Percentiles rank a stretch among this genome's conserved stretches.
These are phyloP conservation scores for Starmerella vaccinii DNA, from an alignment of 805 yeast genomes.

Conservation along the genomic window DNA sequence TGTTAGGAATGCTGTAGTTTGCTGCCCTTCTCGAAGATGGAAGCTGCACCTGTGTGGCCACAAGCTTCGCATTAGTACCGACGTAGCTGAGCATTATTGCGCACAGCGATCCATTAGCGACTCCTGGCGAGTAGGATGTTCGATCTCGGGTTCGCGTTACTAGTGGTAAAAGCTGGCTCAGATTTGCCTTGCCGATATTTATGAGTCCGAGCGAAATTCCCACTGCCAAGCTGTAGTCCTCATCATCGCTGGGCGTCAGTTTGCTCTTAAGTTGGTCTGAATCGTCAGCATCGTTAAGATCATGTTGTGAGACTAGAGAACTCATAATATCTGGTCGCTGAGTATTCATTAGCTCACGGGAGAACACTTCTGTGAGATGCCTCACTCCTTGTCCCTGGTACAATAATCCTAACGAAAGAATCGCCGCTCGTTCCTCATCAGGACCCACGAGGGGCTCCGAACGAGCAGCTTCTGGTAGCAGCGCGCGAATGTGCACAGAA, in stretches of 20 bases:
- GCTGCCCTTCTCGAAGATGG: slow-evolving; percentile 52
- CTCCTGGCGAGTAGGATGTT: slow-evolving; percentile 6
- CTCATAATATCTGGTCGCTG: neutral
- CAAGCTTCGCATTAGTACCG: slow-evolving; percentile 47
- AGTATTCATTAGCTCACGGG: slow-evolving; percentile 45
- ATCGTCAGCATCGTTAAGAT: neutral
- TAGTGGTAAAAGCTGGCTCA: slow-evolving; percentile 48
- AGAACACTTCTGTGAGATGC: slow-evolving; percentile 69
- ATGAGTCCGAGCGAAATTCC: slow-evolving; percentile 82
- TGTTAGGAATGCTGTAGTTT: slow-evolving; percentile 70
- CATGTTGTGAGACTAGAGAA: neutral
- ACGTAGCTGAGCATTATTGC: slow-evolving; percentile 68
- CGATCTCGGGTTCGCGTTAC: slow-evolving; percentile 31
- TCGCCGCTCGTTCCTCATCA: slow-evolving; percentile 82
- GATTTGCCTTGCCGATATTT: slow-evolving; percentile 50
- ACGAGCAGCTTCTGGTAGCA: slow-evolving; percentile 68
- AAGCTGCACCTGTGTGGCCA: slow-evolving; percentile 52
- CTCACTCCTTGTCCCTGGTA: slow-evolving; percentile 71
- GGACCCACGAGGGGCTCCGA: slow-evolving; percentile 67
- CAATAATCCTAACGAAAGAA: slow-evolving; percentile 79
- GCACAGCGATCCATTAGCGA: slow-evolving; percentile 50
- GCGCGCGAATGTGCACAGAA: slow-evolving; percentile 84
- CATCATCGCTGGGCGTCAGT: slow-evolving; percentile 46
- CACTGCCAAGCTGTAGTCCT: slow-evolving; percentile 28
- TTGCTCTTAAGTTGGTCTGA: neutral